Percentiles rank a stretch among this genome's conserved stretches.
Conservation (phyloP, 768 basidiomycete species). For the Heimioporus sp. region DNA sequence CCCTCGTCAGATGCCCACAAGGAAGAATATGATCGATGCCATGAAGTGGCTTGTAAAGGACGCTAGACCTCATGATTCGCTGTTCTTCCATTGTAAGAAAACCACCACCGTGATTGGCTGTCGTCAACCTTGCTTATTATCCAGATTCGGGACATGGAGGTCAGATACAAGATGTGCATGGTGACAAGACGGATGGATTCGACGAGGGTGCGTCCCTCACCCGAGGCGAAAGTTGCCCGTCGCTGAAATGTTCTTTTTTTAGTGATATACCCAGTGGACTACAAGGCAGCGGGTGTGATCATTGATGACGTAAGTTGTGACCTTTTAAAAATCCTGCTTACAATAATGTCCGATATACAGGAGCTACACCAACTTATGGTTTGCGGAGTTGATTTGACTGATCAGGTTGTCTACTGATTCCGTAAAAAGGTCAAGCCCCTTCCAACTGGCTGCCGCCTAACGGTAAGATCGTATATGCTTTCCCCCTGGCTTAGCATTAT, state of each 20-base stretch:
- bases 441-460: slow-evolving; percentile 66
- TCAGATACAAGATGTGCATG: slow-evolving; percentile 73
- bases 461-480: slow-evolving; percentile 31
- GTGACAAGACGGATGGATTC: slow-evolving; percentile 76
- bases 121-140: neutral
- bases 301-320: slow-evolving; percentile 65
- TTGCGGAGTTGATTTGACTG: neutral
- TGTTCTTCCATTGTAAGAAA: slow-evolving; percentile 69
- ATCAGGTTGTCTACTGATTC: neutral
- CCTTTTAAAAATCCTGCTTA: neutral
- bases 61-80: slow-evolving; percentile 66
- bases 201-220: slow-evolving; percentile 60
- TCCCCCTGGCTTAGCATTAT: neutral
- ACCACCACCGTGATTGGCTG: neutral
- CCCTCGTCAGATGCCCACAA: slow-evolving; percentile 47
- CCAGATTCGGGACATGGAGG: slow-evolving; percentile 95
- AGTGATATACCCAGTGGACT: slow-evolving; percentile 92
- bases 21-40: slow-evolving; percentile 53
- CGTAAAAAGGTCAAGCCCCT: slow-evolving; percentile 45
- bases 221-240: neutral
- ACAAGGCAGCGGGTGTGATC: slow-evolving; percentile 71
- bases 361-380: slow-evolving; percentile 44
- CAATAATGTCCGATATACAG: slow-evolving; percentile 21
- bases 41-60: slow-evolving; percentile 68
- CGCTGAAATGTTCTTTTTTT: neutral